A percentile compares a stretch with the other conserved stretches of the same genome.
Conservation (phyloP, 2,329 filamentous ascomycete species). For the Colletotrichum phormii region DNA sequence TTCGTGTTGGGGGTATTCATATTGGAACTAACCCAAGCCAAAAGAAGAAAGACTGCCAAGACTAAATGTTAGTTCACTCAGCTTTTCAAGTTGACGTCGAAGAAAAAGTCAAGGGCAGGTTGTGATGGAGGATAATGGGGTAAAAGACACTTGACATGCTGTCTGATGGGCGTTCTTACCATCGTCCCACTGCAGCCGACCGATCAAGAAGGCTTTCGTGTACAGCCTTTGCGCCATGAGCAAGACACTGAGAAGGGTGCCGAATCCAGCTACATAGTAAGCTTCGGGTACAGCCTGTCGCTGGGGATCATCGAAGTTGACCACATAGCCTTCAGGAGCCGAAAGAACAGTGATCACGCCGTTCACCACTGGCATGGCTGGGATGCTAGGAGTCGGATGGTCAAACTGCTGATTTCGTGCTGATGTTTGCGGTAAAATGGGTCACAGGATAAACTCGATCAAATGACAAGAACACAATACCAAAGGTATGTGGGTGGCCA, state of each 20-base stretch:
- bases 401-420: no score
- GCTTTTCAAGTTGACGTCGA: neutral
- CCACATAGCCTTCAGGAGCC: slow-evolving; percentile 47
- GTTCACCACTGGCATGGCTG: slow-evolving; percentile 38
- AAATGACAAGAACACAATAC: neutral
- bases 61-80: neutral
- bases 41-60: slow-evolving; percentile 9
- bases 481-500: neutral
- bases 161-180: slow-evolving; percentile 5
- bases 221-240: slow-evolving; percentile 45
- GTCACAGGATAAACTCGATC: neutral
- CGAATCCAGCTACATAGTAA: slow-evolving; percentile 41
- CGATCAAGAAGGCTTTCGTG: slow-evolving; percentile 32
- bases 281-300: slow-evolving; percentile 40
- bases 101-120: neutral
- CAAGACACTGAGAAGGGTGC: slow-evolving; percentile 43
- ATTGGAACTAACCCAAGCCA: slow-evolving; percentile 9
- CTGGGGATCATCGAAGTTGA: slow-evolving; percentile 48
- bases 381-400: neutral
- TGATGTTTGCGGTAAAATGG: neutral
- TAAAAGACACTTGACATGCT: neutral
- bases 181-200: slow-evolving; percentile 38
- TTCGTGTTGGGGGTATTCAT: neutral
- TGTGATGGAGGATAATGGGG: neutral
- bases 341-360: slow-evolving; percentile 41